phyloP scores from a whole-genome alignment of 2,329 filamentous ascomycete species.

The Thielaviopsis punctulata region DNA sequence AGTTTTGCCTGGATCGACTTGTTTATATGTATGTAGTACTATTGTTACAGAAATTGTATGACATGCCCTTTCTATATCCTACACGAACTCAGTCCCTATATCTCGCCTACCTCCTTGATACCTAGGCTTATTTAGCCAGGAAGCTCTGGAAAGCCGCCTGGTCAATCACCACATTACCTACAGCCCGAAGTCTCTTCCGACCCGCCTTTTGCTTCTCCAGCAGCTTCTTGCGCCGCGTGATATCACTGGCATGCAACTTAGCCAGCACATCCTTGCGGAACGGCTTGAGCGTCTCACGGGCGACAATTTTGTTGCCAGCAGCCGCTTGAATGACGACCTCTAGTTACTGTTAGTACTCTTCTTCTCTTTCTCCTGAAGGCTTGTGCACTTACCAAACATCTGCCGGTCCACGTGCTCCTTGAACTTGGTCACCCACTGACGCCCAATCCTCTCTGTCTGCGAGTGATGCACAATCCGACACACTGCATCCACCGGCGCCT shows the following conservation, averaged over 20 bases:
- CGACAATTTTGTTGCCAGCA: conserved; percentile 65
- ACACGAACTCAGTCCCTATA: not conserved
- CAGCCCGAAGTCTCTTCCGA: conserved; percentile 65
- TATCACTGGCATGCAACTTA: conserved; percentile 84
- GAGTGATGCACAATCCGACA: conserved; percentile 74
- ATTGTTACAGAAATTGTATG: not conserved
- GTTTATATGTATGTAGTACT: conserved; percentile 7
- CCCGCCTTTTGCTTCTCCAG: conserved; percentile 96
- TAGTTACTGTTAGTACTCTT: conserved; percentile 13
- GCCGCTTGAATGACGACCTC: conserved; percentile 91
- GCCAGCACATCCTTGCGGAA: conserved; percentile 89
- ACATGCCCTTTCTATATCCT: not conserved
- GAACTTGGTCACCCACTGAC: conserved; percentile 86
- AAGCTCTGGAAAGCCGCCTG: conserved; percentile 93
- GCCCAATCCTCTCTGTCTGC: conserved; percentile 64
- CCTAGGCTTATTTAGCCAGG: conserved; percentile 47
- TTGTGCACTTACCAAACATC: conserved; percentile 61
- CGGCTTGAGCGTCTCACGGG: conserved; percentile 86
- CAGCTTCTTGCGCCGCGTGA: conserved; percentile 65
- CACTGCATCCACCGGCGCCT: conserved; percentile 81
- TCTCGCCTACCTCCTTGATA: not conserved
- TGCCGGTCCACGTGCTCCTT: conserved; percentile 92
- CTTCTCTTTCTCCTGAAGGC: no score
- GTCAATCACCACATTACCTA: conserved; percentile 90
- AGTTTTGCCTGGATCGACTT: not conserved